Conservation (phyloP, 345 rosid genomes). For the Lepidium aucheri region DNA sequence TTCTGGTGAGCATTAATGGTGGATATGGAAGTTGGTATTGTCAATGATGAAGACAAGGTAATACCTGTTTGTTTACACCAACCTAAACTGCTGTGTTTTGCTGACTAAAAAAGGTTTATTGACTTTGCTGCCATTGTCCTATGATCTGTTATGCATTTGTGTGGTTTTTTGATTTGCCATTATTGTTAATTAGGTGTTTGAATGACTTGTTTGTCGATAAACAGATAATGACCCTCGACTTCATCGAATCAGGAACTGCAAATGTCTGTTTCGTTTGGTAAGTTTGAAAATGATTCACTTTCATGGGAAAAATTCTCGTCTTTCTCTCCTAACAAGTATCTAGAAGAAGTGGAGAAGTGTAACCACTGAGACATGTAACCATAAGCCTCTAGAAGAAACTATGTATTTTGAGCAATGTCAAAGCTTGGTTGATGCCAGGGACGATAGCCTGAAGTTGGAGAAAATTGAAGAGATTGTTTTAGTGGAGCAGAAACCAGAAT, state of each 20-base stretch:
- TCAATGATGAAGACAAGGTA: slow-evolving; percentile 46
- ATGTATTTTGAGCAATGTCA: no score
- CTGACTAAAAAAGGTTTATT: no score
- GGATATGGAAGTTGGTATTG: slow-evolving; percentile 36
- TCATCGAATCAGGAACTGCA: slow-evolving; percentile 45
- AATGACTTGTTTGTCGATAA: slow-evolving; percentile 11
- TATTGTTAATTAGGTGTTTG: neutral
- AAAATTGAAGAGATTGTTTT: no score
- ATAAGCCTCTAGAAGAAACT: no score
- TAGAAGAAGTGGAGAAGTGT: slow-evolving; percentile 93
- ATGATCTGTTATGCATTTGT: neutral
- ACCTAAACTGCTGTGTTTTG: no score
- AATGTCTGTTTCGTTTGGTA: slow-evolving; percentile 83
- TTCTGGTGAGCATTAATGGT: slow-evolving; percentile 30
- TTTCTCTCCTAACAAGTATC: slow-evolving; percentile 86
- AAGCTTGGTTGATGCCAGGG: no score
- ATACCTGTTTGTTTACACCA: neutral
- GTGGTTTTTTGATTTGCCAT: slow-evolving; percentile 10
- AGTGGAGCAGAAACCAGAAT: no score
- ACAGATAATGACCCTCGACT: slow-evolving; percentile 34
- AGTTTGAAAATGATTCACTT: slow-evolving; percentile 72
- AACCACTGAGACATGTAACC: neutral
- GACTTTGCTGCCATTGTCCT: no score
- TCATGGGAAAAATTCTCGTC: slow-evolving; percentile 91
- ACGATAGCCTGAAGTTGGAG: no score